phyloP scores from a whole-genome alignment of 305 asterid genomes.

The Solanum hybrid region DNA sequence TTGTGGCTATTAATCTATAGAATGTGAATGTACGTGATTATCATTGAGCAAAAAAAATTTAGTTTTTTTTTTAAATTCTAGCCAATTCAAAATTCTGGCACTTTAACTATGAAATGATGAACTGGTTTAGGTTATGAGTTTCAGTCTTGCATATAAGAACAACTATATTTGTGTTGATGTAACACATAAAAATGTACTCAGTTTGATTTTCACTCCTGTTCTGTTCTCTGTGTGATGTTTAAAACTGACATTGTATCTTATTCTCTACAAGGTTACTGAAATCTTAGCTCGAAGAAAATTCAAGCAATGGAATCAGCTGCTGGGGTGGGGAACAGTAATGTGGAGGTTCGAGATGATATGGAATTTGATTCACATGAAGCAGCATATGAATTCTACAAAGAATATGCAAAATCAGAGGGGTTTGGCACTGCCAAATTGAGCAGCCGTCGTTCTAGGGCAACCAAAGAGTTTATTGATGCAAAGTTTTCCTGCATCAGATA shows the following conservation, averaged over 20 bases:
- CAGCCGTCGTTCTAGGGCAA: conserved; percentile 84
- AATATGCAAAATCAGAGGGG: conserved; percentile 77
- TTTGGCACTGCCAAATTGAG: conserved; percentile 91
- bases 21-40: not conserved
- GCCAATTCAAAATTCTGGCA: not conserved
- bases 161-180: not conserved
- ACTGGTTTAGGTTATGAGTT: not conserved
- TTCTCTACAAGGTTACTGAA: not conserved
- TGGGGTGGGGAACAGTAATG: conserved; percentile 24
- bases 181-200: not conserved
- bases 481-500: conserved; percentile 89
- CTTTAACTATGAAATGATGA: not conserved
- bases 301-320: conserved; percentile 46
- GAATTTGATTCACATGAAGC: conserved; percentile 85
- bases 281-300: not conserved
- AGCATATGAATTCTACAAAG: conserved; percentile 71
- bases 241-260: not conserved
- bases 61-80: not conserved
- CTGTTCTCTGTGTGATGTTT: not conserved
- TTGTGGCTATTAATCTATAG: not conserved
- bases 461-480: conserved; percentile 88
- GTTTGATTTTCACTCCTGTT: not conserved
- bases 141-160: not conserved
- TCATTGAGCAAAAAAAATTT: not conserved
- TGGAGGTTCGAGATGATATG: conserved; percentile 51